These are phyloP conservation scores for Leishmania martiniquensis DNA, from an alignment of 208 protist genomes.

Conservation along the genomic window DNA sequence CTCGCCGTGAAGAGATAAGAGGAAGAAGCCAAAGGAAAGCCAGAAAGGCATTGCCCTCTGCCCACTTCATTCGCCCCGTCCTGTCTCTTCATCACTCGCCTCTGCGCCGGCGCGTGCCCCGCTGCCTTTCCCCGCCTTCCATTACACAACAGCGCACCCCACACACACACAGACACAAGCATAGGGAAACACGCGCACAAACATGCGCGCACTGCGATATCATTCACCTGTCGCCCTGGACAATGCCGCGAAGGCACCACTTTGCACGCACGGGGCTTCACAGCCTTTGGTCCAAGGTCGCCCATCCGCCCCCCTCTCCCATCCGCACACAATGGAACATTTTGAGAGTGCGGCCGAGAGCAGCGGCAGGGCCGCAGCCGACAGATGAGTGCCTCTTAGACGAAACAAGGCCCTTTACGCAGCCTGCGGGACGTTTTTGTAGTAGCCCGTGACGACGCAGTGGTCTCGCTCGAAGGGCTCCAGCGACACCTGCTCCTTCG, in stretches of 20 bases:
- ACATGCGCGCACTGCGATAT: neutral
- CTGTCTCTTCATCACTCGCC: neutral
- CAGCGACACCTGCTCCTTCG: constrained; percentile 98
- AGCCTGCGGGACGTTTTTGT: constrained; percentile 75
- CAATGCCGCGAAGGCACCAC: neutral
- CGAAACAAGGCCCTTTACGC: neutral
- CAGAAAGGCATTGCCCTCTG: neutral
- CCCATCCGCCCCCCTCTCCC: neutral
- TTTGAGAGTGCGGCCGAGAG: neutral
- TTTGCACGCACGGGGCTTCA: neutral
- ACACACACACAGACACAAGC: neutral
- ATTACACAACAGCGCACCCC: constrained; percentile 6
- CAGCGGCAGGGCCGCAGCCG: neutral
- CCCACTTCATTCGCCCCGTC: neutral
- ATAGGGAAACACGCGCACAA: neutral
- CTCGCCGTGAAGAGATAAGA: neutral
- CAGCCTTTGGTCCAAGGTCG: neutral
- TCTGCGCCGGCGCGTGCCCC: neutral
- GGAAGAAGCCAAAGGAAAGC: neutral
- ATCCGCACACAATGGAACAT: neutral
- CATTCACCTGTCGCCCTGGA: neutral
- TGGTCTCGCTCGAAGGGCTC: constrained; percentile 99
- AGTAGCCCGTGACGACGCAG: constrained; percentile 95
- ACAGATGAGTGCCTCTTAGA: neutral
- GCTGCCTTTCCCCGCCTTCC: neutral